phyloP scores from a whole-genome alignment of 495 filamentous ascomycete species.

The Viridothelium virens region DNA sequence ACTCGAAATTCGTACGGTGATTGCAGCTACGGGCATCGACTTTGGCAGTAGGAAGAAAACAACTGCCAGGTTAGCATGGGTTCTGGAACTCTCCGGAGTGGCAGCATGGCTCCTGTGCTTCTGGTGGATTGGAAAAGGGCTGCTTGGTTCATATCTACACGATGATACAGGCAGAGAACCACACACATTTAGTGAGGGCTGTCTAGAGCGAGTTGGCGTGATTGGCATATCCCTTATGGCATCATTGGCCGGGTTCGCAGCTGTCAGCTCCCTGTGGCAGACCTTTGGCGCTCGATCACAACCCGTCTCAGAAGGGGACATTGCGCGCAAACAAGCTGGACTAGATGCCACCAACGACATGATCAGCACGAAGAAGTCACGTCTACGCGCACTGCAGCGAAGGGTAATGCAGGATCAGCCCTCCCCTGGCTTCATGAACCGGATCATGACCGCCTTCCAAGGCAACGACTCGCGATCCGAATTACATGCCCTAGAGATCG shows the following conservation, averaged over 20 bases:
- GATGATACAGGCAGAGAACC: slow-evolving; percentile 20
- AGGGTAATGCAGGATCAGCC: slow-evolving; percentile 45
- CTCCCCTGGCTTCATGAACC: slow-evolving; percentile 53
- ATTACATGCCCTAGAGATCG: slow-evolving; percentile 56
- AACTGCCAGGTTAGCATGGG: slow-evolving; percentile 46
- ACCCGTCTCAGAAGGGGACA: slow-evolving; percentile 51
- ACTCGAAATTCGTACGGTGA: slow-evolving; percentile 59
- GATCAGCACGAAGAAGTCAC: slow-evolving; percentile 58
- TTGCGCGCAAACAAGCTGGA: slow-evolving; percentile 64
- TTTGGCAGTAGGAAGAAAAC: slow-evolving; percentile 46
- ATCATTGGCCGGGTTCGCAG: slow-evolving; percentile 71
- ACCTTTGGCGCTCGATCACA: slow-evolving; percentile 56
- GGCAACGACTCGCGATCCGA: slow-evolving; percentile 56
- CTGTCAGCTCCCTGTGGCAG: slow-evolving; percentile 73
- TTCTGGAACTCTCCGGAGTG: slow-evolving; percentile 51
- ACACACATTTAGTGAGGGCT: slow-evolving; percentile 57
- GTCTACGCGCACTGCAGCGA: slow-evolving; percentile 56
- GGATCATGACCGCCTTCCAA: slow-evolving; percentile 57
- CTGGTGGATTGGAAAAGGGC: slow-evolving; percentile 63
- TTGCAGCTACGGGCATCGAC: slow-evolving; percentile 52
- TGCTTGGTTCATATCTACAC: slow-evolving; percentile 47
- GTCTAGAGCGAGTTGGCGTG: slow-evolving; percentile 68
- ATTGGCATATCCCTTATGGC: slow-evolving; percentile 80
- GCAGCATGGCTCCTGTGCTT: slow-evolving; percentile 57
- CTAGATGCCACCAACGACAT: slow-evolving; percentile 68